Percentiles rank a stretch among this genome's conserved stretches.
Conservation (phyloP, 129 eudicot genomes). For the Calendula officinalis region DNA sequence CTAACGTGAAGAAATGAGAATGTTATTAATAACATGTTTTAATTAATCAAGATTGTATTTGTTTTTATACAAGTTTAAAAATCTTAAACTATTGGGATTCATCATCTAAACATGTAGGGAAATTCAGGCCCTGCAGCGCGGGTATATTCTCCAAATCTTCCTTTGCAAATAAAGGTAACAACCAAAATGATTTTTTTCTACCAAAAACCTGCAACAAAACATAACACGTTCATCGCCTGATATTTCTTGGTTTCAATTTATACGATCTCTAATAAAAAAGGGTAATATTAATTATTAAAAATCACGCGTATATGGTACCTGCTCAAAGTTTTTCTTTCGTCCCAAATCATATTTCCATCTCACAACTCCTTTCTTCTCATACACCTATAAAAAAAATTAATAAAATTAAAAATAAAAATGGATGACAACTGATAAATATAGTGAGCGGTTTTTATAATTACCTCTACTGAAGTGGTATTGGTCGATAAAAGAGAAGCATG, state of each 20-base stretch:
- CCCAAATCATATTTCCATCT: constrained; percentile 90
- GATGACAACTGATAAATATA: background rate
- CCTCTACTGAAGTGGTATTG: constrained; percentile 92
- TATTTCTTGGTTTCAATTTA: background rate
- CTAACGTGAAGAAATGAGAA: background rate
- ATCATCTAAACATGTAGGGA: constrained; percentile 51
- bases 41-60: background rate
- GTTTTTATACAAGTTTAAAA: constrained; percentile 6
- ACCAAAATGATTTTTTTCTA: constrained; percentile 58
- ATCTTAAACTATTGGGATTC: constrained; percentile 31
- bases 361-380: constrained; percentile 66
- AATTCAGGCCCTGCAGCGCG: constrained; percentile 66
- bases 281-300: background rate
- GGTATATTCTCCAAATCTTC: constrained; percentile 70
- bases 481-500: constrained; percentile 66
- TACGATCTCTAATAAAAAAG: too few relatives aligned
- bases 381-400: constrained; percentile 42
- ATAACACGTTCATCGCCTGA: background rate
- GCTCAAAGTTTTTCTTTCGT: constrained; percentile 68
- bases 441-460: constrained; percentile 19
- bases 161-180: constrained; percentile 61
- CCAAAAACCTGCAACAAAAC: constrained; percentile 61
- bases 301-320: constrained; percentile 40
- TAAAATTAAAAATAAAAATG: background rate
- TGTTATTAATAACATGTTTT: background rate